Percentiles rank a stretch among this genome's conserved stretches.
Evolutionary conservation across 805 yeast species (phyloP).

Genomic region (Starmerella floris): DNA sequence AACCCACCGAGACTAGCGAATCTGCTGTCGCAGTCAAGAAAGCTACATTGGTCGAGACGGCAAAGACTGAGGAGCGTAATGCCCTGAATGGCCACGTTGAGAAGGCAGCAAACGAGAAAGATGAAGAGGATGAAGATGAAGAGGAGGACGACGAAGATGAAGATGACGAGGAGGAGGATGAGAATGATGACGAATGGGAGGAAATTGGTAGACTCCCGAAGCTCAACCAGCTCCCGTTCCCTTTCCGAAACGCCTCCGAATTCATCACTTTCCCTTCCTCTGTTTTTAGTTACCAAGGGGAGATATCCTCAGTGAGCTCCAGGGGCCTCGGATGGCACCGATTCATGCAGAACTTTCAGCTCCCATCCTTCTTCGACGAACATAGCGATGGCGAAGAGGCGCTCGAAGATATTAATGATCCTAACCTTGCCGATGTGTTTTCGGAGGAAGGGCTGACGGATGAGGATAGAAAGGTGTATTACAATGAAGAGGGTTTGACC

Average conservation of each 20-base stretch:
- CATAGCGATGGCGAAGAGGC: conserved; percentile 7
- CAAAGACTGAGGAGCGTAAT: not conserved
- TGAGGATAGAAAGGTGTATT: conserved; percentile 27
- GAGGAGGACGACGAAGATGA: conserved; percentile 7
- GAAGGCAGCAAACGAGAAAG: conserved; percentile 3
- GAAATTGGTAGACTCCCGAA: conserved; percentile 18
- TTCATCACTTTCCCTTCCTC: not conserved
- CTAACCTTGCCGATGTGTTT: conserved; percentile 28
- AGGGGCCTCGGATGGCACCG: conserved; percentile 8
- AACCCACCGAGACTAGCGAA: no score
- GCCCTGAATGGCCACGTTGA: not conserved
- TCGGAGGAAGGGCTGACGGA: conserved; percentile 27
- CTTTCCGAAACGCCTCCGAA: conserved; percentile 17
- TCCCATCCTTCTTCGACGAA: conserved; percentile 10
- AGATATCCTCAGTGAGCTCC: not conserved
- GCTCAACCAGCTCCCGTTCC: conserved; percentile 15
- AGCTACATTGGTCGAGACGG: not conserved
- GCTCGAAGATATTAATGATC: conserved; percentile 3
- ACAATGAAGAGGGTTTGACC: conserved; percentile 33
- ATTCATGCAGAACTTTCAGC: conserved; percentile 13
- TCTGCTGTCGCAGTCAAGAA: no score
- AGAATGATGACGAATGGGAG: conserved; percentile 15
- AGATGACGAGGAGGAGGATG: conserved; percentile 5
- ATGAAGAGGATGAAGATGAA: conserved; percentile 2
- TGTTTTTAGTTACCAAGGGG: not conserved